Evolutionary conservation across 768 basidiomycete species (phyloP), one percentile per base, ranked within the genome.

Genomic region (Mycena chlorophos): DNA sequence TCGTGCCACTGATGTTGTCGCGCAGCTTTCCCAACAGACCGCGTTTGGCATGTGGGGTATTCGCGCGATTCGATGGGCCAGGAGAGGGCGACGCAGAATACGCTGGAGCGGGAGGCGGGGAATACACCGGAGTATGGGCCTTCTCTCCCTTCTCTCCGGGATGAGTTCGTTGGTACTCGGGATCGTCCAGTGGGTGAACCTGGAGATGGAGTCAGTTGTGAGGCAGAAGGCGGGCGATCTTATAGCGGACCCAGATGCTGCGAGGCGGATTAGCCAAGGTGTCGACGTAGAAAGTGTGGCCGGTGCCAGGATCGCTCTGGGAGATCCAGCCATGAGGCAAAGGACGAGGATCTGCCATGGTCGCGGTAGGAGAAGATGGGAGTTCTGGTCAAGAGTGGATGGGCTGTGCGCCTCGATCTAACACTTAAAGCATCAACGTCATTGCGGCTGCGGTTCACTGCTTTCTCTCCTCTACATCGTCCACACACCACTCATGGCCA

Each of bases 11-110:
- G 0, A 82, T 74, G 63, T 82, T 85, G 62, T 87, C 85, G 64
- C 85, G 87, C 60, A 88, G 55, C 62, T 77, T 84, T 1, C 76
- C 79, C 58, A 89, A 75, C 57, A 88, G 73, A 0, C 86, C 81
- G 25, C 80, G 72, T 58, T 81, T 80, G 46, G n/a, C n/a, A n/a
- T n/a, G n/a, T n/a, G n/a, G n/a, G n/a, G n/a, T n/a, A n/a, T n/a
- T n/a, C n/a, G n/a, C n/a, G n/a, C n/a, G n/a, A n/a, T 72, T 66
- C 17, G 51, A 23, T 43, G 40, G 40, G 26, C 23, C 25, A 46
- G 25, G n/a, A n/a, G n/a, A 12, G 23, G 45, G 45, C 12, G 45
- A 20, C 5, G 23, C 45, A 46, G 23, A 46, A 5, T 28, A 8
- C 6, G 45, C 23, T 10, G n/a, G n/a, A n/a, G n/a, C n/a, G n/a